A percentile compares a stretch with the other conserved stretches of the same genome.
phyloP scores from a whole-genome alignment of 2,329 filamentous ascomycete genomes.

The Phaeosphaeria sp. region DNA sequence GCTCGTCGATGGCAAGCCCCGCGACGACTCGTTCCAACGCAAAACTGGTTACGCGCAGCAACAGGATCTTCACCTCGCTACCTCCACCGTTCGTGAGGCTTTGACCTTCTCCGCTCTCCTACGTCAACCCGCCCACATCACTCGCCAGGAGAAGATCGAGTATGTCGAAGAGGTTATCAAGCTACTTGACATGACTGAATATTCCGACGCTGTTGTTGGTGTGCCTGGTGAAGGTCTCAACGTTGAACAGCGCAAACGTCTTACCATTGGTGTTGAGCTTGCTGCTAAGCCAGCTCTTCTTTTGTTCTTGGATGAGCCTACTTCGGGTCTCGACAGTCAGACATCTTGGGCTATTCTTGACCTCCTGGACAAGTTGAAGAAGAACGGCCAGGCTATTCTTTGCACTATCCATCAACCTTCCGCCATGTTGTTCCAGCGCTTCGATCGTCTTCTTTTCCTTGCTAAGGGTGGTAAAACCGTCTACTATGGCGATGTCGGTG shows the following conservation, averaged over 20 bases:
- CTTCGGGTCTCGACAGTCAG: slow-evolving; percentile 90
- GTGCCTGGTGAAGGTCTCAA: slow-evolving; percentile 82
- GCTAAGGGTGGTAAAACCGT: slow-evolving; percentile 78
- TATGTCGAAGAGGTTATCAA: slow-evolving; percentile 93
- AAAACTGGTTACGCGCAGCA: slow-evolving; percentile 94
- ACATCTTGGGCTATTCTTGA: slow-evolving; percentile 92
- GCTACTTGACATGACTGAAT: slow-evolving; percentile 86
- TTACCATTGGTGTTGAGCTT: slow-evolving; percentile 95
- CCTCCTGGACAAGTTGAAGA: slow-evolving; percentile 86
- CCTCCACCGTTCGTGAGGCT: slow-evolving; percentile 86
- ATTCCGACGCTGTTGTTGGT: slow-evolving; percentile 89
- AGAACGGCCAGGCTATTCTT: slow-evolving; percentile 83
- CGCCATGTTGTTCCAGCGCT: slow-evolving; percentile 91
- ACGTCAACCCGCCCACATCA: slow-evolving; percentile 78
- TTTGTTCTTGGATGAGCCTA: slow-evolving; percentile 93
- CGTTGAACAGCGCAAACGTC: slow-evolving; percentile 71
- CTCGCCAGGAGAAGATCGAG: slow-evolving; percentile 77
- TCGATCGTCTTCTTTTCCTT: slow-evolving; percentile 80
- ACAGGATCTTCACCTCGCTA: slow-evolving; percentile 86
- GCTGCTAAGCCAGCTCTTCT: slow-evolving; percentile 89
- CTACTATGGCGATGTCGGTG: slow-evolving; percentile 81
- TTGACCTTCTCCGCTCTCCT: slow-evolving; percentile 85
- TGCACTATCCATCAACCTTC: slow-evolving; percentile 98
- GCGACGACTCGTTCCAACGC: slow-evolving; percentile 84
- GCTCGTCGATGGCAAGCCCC: slow-evolving; percentile 76